Base-by-base conservation (phyloP, 768 basidiomycete genomes). In the Omphalotus guepiniiformis region DNA sequence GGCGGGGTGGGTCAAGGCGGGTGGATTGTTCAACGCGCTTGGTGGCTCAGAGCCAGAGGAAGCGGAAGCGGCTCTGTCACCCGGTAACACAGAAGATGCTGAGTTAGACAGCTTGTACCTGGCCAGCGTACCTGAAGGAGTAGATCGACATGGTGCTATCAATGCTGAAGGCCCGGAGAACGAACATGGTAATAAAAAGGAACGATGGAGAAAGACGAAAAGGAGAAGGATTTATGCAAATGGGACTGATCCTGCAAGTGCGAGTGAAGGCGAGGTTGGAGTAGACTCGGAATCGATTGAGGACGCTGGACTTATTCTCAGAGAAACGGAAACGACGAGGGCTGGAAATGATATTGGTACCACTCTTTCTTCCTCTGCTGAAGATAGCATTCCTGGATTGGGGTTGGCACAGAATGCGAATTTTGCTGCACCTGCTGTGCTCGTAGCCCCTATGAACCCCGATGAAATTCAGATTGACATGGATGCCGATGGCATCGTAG, bases 1-100 rank as follows among this genome's bases (percentile, higher is more conserved):
- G 30, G 72, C 76, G 0, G 70, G 66, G 8, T 79, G 77, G 77
- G 63, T 78, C 18, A 67, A 66, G 21, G 50, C 53, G 3, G 70
- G 72, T 9, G 74, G 73, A 2, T 54, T 78, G 11, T 64, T 42
- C 18, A 32, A n/a, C n/a, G 35, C 32, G 1, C 2, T 27, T 44
- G 18, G 25, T 15, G 8, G 18, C 28, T 11, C 12, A 11, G n/a
- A n/a, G n/a, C n/a, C n/a, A n/a, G 44, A 37, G 19, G 3, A 46
- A 4, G 15, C 21, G 3, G 35, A 23, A 8, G n/a, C 15, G 13
- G 28, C 5, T 11, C 1, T n/a, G 2, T 11, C 18, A 45, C 15
- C 13, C 9, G n/a, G 43, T 36, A 23, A 36, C 29, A 11, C 15
- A 23, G 30, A 44, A n/a, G 18, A 34, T 46, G 16, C 7, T 0